Evolutionary conservation across 768 basidiomycete genomes (phyloP).

Genomic region (Serpula lacrymans): DNA sequence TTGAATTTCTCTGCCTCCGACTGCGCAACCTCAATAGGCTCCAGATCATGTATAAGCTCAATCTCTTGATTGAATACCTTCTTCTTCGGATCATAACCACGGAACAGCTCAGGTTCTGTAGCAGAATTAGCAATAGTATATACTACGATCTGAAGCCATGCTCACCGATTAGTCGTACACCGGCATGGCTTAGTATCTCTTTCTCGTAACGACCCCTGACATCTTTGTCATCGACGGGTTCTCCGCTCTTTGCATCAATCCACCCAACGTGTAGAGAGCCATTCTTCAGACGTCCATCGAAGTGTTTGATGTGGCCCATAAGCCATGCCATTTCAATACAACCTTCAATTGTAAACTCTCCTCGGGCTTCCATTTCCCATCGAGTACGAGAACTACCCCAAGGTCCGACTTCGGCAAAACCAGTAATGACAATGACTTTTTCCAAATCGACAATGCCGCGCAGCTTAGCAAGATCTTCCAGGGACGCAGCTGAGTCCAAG

Average conservation of each 20-base stretch:
- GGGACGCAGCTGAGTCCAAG: conserved; percentile 67
- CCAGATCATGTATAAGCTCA: conserved; percentile 93
- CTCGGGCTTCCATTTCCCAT: conserved; percentile 99
- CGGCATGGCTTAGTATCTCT: conserved; percentile 86
- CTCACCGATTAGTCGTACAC: conserved; percentile 91
- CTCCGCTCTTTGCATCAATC: conserved; percentile 91
- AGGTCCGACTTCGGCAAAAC: conserved; percentile 95
- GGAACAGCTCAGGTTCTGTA: conserved; percentile 94
- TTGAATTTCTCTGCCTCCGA: conserved; percentile 95
- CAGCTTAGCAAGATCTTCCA: conserved; percentile 73
- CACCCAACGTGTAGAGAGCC: conserved; percentile 94
- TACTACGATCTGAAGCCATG: conserved; percentile 3
- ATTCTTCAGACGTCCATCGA: conserved; percentile 93
- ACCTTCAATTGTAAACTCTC: conserved; percentile 96
- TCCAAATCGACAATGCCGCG: conserved; percentile 92
- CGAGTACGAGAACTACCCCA: conserved; percentile 98
- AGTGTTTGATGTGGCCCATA: conserved; percentile 98
- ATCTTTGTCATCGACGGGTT: conserved; percentile 98
- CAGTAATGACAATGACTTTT: conserved; percentile 93
- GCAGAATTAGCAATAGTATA: conserved; percentile 10
- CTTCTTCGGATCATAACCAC: conserved; percentile 95
- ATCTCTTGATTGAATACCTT: conserved; percentile 98
- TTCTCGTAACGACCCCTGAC: conserved; percentile 92
- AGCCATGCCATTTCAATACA: conserved; percentile 99
- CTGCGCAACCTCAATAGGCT: conserved; percentile 90